Evolutionary conservation across 2,329 filamentous ascomycete species (phyloP).

Genomic region (Paracamarosporium sp.): DNA sequence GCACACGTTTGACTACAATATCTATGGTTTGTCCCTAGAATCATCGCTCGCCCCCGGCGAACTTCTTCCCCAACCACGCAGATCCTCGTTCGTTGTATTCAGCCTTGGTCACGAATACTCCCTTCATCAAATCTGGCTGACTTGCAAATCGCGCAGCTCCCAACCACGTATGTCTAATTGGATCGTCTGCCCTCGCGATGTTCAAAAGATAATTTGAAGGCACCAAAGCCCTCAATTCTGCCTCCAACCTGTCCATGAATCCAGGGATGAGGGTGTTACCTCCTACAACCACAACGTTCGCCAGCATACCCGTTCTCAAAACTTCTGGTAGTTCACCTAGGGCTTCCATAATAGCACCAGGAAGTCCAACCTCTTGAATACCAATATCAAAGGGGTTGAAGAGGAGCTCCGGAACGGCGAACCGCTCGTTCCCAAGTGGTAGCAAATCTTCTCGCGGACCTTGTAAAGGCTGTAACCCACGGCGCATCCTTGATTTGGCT

Average conservation of each 20-base stretch:
- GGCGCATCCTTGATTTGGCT: conserved; percentile 60
- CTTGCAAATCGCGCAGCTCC: conserved; percentile 81
- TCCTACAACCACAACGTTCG: conserved; percentile 88
- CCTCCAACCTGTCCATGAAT: conserved; percentile 78
- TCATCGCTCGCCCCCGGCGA: conserved; percentile 52
- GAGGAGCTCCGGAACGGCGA: conserved; percentile 85
- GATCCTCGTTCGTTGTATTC: conserved; percentile 88
- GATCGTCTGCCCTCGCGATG: conserved; percentile 68
- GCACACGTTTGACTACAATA: neutral
- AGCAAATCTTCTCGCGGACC: conserved; percentile 75
- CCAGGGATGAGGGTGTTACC: conserved; percentile 82
- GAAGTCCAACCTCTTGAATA: conserved; percentile 80
- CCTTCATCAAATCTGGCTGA: conserved; percentile 68
- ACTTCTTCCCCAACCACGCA: conserved; percentile 76
- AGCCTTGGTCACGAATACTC: conserved; percentile 78
- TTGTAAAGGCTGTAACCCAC: conserved; percentile 56
- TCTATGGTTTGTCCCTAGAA: neutral
- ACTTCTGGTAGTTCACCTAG: conserved; percentile 78
- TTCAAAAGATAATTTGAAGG: conserved; percentile 40
- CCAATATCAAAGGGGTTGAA: conserved; percentile 89
- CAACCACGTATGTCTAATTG: conserved; percentile 82
- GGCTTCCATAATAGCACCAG: conserved; percentile 82
- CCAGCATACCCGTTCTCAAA: conserved; percentile 81
- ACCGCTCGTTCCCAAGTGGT: conserved; percentile 89
- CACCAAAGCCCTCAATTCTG: conserved; percentile 69